phyloP scores from a whole-genome alignment of 768 basidiomycete genomes.

The Roridomyces roridus region DNA sequence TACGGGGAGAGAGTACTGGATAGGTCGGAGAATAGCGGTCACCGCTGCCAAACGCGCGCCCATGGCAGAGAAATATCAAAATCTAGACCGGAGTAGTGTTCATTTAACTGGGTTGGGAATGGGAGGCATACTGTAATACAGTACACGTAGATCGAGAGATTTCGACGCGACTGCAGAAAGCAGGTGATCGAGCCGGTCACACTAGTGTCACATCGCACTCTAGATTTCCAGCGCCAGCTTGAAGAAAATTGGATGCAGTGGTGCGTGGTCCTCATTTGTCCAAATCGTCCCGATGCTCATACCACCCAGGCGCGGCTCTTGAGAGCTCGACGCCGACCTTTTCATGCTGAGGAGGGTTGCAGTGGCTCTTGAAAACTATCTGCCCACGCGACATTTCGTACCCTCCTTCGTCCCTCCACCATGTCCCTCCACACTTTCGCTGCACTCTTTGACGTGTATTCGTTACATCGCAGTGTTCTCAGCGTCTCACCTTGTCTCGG shows the following conservation, averaged over 20 bases:
- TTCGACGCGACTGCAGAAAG: no score
- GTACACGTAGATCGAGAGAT: no score
- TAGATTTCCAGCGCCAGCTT: no score
- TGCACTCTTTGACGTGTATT: slow-evolving; percentile 25
- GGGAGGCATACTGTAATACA: no score
- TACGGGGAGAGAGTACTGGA: no score
- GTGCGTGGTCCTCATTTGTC: neutral
- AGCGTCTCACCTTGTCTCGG: neutral
- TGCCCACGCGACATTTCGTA: neutral
- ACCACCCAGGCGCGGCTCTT: neutral
- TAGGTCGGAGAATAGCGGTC: no score
- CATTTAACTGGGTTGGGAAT: no score
- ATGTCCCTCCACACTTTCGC: slow-evolving; percentile 27
- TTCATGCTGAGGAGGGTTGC: slow-evolving; percentile 77
- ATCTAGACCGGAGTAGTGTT: no score
- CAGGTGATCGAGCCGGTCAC: no score
- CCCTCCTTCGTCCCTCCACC: slow-evolving; percentile 24
- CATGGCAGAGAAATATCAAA: no score
- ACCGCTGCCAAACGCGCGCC: no score
- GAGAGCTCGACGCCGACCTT: slow-evolving; percentile 33
- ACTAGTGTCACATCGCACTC: no score
- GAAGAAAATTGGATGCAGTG: neutral
- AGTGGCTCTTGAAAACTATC: slow-evolving; percentile 41
- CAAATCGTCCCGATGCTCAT: slow-evolving; percentile 5
- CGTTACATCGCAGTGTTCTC: slow-evolving; percentile 6